phyloP scores from a whole-genome alignment of 2,329 filamentous ascomycete species.

The Paecilomyces sp. region DNA sequence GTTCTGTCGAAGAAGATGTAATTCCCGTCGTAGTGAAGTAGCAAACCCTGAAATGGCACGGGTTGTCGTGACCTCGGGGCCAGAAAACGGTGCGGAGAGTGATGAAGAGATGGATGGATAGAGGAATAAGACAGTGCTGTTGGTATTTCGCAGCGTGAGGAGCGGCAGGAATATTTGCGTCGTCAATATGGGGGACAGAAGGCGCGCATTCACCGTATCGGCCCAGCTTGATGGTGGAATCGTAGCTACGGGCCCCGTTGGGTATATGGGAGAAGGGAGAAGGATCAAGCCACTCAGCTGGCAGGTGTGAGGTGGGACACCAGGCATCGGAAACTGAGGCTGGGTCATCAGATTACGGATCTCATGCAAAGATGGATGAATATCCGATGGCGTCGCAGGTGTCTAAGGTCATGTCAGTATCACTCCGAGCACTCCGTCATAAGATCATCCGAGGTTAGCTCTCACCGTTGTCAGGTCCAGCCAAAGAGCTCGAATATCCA shows the following conservation, averaged over 20 bases:
- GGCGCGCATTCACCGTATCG: conserved; percentile 84
- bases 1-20: conserved; percentile 58
- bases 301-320: conserved; percentile 68
- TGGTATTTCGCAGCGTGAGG: conserved; percentile 54
- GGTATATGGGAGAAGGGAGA: conserved; percentile 71
- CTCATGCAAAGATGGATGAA: conserved; percentile 61
- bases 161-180: conserved; percentile 85
- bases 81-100: conserved; percentile 41
- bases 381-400: conserved; percentile 50
- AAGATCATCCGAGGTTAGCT: background rate
- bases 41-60: conserved; percentile 83
- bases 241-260: conserved; percentile 75
- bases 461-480: conserved; percentile 62
- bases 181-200: conserved; percentile 81
- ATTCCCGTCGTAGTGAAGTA: conserved; percentile 70
- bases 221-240: conserved; percentile 78
- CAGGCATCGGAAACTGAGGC: conserved; percentile 68
- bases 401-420: conserved; percentile 36
- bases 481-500: conserved; percentile 73
- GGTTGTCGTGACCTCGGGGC: conserved; percentile 78
- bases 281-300: conserved; percentile 73
- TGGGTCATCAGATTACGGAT: conserved; percentile 66
- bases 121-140: conserved; percentile 37
- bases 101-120: conserved; percentile 41
- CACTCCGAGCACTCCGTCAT: background rate